Conservation (phyloP, 164 flowering plant species). For the Chimonanthus salicifolius region DNA sequence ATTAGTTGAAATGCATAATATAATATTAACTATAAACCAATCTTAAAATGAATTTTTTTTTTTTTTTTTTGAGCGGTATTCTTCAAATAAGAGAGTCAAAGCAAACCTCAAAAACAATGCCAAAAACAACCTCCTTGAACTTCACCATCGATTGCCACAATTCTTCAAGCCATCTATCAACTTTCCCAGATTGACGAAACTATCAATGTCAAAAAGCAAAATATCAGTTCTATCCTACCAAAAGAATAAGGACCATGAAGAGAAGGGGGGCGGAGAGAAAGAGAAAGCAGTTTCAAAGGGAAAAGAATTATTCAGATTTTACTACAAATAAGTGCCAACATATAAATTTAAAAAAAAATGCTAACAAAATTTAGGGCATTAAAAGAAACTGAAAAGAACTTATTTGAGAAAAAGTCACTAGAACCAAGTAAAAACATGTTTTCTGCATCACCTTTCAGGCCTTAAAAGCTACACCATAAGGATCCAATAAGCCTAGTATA, state of each 20-base stretch:
- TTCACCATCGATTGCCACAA: conserved; percentile 77
- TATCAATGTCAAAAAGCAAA: conserved; percentile 13
- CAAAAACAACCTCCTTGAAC: conserved; percentile 63
- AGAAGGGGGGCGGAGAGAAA: no score
- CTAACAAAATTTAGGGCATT: no score
- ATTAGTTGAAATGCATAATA: background rate
- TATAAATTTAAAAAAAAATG: no score
- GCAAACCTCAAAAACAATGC: conserved; percentile 61
- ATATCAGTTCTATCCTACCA: background rate
- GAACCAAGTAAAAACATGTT: no score
- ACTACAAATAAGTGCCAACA: background rate
- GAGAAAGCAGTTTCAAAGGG: background rate
- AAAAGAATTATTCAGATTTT: background rate
- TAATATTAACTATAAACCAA: background rate
- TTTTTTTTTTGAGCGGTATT: background rate
- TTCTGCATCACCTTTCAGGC: no score
- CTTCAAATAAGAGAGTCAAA: conserved; percentile 6
- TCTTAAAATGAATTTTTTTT: background rate
- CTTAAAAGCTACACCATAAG: no score
- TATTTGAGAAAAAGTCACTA: no score
- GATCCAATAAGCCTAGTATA: no score
- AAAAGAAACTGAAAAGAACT: no score
- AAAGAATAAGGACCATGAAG: background rate
- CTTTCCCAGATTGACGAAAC: conserved; percentile 64
- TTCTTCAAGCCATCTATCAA: conserved; percentile 83